Evolutionary conservation across 1,284 basidiomycete species (phyloP), one percentile per base, ranked within the genome.

Genomic region (Taiwanofungus camphoratus): DNA sequence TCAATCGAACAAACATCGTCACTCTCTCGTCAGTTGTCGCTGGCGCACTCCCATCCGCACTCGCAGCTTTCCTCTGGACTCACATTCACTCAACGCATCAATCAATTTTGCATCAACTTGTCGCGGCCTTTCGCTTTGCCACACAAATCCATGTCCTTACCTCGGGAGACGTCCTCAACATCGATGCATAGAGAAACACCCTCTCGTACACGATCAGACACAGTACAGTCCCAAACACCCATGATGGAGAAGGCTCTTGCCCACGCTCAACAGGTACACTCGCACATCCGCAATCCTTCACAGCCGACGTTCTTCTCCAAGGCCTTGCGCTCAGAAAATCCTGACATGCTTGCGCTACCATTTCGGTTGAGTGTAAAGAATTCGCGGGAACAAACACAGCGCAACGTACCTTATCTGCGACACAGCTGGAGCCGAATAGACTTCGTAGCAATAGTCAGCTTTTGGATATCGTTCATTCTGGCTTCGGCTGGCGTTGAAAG

Each of bases 381-480:
- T 32, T 64, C 75, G 0, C 74, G 72, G 42, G 65, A 71, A 44
- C 79, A 77, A 52, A 74, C 76, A 13, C 65, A 63, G 22, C 69
- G 77, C 36, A 85, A 85, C 52, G 65, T 87, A 3, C 91, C 95
- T 0, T 99, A 92, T 60, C 70, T 98, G 3, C 77, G 95, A 3
- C 92, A 98, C 58, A 91, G 88, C 42, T 98, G 94, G 93, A 90
- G 86, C 54, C 77, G 94, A 23, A 86, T 96, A 45, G 94, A 99
- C 62, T 79, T 88, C 50, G 65, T 97, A 26, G 90, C 95, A 2
- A 79, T 97, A 37, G 49, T 82, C 18, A 71, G 78, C 46, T 94
- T 92, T 59, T 94, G 90, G 90, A 74, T 88, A 41, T 73, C 77
- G 3, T 93, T 97, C 58, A 62, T 61, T 1, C 70, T 98, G 36